Conservation (phyloP, 805 yeast species). For the Zygosaccharomyces pseudorouxii region DNA sequence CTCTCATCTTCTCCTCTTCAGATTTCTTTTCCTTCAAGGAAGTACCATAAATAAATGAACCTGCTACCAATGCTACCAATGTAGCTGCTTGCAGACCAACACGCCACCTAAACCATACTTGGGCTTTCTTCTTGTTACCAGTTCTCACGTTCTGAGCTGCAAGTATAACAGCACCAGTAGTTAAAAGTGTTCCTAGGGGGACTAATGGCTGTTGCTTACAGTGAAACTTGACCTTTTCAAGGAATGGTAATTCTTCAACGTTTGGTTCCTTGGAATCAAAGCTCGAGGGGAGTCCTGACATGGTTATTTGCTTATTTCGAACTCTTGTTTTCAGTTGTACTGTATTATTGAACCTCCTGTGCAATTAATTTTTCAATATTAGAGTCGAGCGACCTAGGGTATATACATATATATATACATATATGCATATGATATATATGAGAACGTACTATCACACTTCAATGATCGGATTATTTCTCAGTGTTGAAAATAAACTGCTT, state of each 20-base stretch:
- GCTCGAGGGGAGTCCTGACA: slow-evolving; percentile 31
- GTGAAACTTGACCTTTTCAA: slow-evolving; percentile 55
- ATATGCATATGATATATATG: not conserved
- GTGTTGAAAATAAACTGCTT: slow-evolving; percentile 61
- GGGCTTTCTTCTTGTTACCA: slow-evolving; percentile 73
- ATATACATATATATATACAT: not conserved
- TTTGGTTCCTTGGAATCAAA: slow-evolving; percentile 32
- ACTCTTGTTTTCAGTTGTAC: not conserved
- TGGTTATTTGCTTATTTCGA: not conserved
- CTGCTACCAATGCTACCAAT: slow-evolving; percentile 72
- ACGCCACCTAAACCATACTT: slow-evolving; percentile 84
- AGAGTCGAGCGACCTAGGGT: no score
- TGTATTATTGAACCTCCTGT: no score
- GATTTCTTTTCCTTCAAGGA: slow-evolving; percentile 42
- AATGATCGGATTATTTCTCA: slow-evolving; percentile 19
- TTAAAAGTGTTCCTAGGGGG: slow-evolving; percentile 74
- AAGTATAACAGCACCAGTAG: slow-evolving; percentile 73
- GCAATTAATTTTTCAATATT: no score
- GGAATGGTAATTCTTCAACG: slow-evolving; percentile 39
- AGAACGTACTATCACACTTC: not conserved
- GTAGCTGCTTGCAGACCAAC: slow-evolving; percentile 84
- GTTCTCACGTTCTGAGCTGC: slow-evolving; percentile 71
- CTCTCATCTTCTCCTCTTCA: slow-evolving; percentile 61
- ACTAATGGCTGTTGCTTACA: slow-evolving; percentile 86
- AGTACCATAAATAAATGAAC: slow-evolving; percentile 67